Base-by-base conservation (phyloP, 345 rosid genomes). In the Bretschneidera sinensis region DNA sequence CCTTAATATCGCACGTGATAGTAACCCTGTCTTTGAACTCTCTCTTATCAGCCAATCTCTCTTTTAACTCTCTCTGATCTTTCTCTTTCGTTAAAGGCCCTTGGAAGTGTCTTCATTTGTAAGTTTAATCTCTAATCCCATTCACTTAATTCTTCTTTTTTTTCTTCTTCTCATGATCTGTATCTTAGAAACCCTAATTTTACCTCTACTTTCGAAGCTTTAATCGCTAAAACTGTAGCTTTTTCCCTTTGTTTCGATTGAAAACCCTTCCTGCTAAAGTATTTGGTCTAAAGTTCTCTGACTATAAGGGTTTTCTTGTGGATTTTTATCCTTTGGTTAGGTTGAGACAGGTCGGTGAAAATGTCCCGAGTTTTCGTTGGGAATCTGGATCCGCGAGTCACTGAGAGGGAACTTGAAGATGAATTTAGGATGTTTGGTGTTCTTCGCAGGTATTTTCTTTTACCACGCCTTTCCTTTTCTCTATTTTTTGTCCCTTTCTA, bases 351-450 rank as follows among this genome's bases (percentile, higher is more conserved):
- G 48, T 50, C 62, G 57, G 11, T 70, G n/a, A 67, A 33, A 61
- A 88, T 88, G 96, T 61, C 96, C 60, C 78, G 86, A 54, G 90
- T 88, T 72, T 88, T 83, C 43, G 83, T 88, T 23, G 96, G 92
- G 55, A 85, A 83, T 67, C 48, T 88, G 68, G 92, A 88, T 34
- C 82, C 92, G 47, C 78, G 81, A 0, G 86, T 84, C 55, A 43
- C 78, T 17, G 92, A 83, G 74, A 84, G 88, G 67, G 90, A 88
- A 13, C 88, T 88, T 2, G 96, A 84, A 73, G 90, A 88, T 55
- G 92, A 85, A 72, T 88, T 88, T 72, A 75, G 79, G 13, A 21
- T 77, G 66, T 88, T 71, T 53, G 96, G 96, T 55, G 87, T 84
- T 57, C 83, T 86, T 35, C 79, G 87, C 72, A 85, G 80, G 96